Conservation (phyloP, 768 basidiomycete species). For the Tricholoma flavovirens region DNA sequence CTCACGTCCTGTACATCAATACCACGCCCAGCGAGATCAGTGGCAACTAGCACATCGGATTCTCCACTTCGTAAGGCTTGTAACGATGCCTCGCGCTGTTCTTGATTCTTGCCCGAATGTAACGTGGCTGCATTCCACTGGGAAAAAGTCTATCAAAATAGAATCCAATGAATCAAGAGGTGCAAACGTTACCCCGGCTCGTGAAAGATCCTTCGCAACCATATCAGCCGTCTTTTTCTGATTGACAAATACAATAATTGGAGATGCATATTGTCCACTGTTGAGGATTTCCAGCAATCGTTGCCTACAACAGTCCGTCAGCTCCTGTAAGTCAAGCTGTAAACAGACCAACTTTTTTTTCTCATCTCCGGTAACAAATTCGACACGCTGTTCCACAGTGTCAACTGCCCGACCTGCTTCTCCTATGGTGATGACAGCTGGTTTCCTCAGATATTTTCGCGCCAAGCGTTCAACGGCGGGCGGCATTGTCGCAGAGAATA, state of each 20-base stretch:
- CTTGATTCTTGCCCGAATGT: constrained; percentile 97
- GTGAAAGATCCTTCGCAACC: constrained; percentile 90
- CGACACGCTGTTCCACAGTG: constrained; percentile 94
- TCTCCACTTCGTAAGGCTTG: constrained; percentile 83
- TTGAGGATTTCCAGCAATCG: constrained; percentile 90
- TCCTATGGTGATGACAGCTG: constrained; percentile 96
- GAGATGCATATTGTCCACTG: constrained; percentile 73
- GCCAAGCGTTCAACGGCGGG: constrained; percentile 93
- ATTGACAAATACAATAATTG: constrained; percentile 98
- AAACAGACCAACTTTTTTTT: constrained; percentile 78
- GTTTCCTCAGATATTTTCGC: constrained; percentile 87
- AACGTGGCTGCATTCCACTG: constrained; percentile 89
- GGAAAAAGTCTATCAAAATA: not conserved
- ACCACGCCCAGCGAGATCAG: constrained; percentile 96
- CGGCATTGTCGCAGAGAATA: constrained; percentile 99
- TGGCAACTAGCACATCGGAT: constrained; percentile 88
- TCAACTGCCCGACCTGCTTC: constrained; percentile 97
- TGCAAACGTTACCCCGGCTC: constrained; percentile 65
- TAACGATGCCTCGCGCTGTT: constrained; percentile 91
- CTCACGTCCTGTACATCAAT: constrained; percentile 98
- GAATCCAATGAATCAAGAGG: constrained; percentile 2
- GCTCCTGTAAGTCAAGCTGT: not conserved
- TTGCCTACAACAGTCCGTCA: constrained; percentile 44
- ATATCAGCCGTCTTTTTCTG: constrained; percentile 99
- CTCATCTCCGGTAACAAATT: constrained; percentile 89